Percentiles rank a stretch among this genome's conserved stretches.
Evolutionary conservation across 352 stramenopile species (phyloP).

Genomic region (Globisporangium alternatum): DNA sequence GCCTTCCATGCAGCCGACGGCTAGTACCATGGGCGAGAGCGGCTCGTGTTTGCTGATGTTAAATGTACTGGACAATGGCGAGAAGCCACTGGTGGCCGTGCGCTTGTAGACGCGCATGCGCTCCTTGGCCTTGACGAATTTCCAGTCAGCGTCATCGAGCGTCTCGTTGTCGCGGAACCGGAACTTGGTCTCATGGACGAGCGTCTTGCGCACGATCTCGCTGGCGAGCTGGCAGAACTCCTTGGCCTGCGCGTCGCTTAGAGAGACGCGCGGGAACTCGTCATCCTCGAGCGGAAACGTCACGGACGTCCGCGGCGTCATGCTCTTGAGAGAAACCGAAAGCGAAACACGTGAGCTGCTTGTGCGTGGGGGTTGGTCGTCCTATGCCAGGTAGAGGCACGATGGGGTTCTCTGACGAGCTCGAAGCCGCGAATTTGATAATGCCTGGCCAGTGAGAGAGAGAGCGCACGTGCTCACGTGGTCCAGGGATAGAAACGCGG

Average conservation of each 20-base stretch:
- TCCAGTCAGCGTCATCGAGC: constrained; percentile 28
- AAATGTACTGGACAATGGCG: background rate
- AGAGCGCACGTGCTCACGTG: too few species aligned
- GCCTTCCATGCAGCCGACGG: constrained; percentile 32
- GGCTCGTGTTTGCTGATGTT: constrained; percentile 7
- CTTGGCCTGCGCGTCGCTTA: constrained; percentile 29
- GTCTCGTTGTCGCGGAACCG: constrained; percentile 15
- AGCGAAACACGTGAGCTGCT: too few species aligned
- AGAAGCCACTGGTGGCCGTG: background rate
- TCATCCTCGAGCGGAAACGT: constrained; percentile 18
- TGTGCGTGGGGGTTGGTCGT: too few species aligned
- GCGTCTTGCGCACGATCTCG: constrained; percentile 39
- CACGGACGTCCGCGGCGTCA: background rate
- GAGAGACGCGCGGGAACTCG: constrained; percentile 18
- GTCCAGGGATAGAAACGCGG: too few species aligned
- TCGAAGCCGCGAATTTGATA: too few species aligned
- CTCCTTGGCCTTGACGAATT: constrained; percentile 33
- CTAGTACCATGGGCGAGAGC: constrained; percentile 41
- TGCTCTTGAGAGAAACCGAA: background rate
- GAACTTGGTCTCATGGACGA: constrained; percentile 42
- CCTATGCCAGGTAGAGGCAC: too few species aligned
- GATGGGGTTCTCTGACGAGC: too few species aligned
- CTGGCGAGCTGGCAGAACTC: constrained; percentile 30
- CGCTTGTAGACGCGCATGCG: constrained; percentile 39
- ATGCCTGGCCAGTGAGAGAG: too few species aligned